Evolutionary conservation across 257 asterid species (phyloP).

Genomic region (Solanum chiquidenum): DNA sequence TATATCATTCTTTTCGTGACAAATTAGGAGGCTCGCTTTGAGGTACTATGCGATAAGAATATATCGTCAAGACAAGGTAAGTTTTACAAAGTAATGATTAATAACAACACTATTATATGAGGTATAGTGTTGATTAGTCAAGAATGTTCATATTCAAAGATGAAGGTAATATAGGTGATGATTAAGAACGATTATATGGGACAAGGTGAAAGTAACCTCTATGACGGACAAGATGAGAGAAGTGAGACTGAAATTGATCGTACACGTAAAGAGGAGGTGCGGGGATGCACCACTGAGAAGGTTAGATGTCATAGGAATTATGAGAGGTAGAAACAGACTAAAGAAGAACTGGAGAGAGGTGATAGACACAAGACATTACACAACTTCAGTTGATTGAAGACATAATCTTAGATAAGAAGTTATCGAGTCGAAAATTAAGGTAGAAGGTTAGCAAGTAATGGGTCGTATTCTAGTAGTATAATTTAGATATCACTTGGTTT

Average conservation of each 20-base stretch:
- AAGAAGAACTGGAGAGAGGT: neutral
- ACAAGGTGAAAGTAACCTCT: neutral
- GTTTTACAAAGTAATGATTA: neutral
- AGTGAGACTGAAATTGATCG: fast-evolving
- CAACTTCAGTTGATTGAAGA: neutral
- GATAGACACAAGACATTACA: neutral
- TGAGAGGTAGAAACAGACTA: neutral
- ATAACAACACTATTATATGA: neutral
- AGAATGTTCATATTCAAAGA: neutral
- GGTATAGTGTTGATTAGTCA: neutral
- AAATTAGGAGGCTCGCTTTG: neutral
- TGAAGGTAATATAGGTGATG: neutral
- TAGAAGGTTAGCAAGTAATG: neutral
- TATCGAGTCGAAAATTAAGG: neutral
- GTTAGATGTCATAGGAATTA: neutral
- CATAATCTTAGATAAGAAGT: neutral
- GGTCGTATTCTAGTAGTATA: neutral
- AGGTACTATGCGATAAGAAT: neutral
- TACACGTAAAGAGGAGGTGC: neutral
- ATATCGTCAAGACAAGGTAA: neutral
- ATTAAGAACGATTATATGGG: neutral
- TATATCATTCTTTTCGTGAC: neutral
- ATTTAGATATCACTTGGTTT: neutral
- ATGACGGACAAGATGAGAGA: neutral
- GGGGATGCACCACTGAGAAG: neutral